These are phyloP conservation scores for Trametes versicolor DNA, from an alignment of 1,284 basidiomycete species.

Conservation along the genomic window DNA sequence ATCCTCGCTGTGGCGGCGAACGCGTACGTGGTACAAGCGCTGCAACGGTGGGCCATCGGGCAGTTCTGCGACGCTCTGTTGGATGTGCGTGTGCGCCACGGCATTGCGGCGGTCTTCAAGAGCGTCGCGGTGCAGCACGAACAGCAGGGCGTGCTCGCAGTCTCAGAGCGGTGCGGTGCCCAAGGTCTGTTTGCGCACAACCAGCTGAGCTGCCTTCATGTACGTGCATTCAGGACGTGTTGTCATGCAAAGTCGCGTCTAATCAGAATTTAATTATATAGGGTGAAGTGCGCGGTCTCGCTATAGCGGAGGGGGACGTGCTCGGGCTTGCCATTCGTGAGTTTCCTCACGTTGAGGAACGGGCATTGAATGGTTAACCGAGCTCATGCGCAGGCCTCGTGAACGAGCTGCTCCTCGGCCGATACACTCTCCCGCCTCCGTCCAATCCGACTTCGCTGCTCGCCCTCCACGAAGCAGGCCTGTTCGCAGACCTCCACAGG, in stretches of 20 bases:
- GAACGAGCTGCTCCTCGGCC: slow-evolving; percentile 47
- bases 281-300: slow-evolving; percentile 50
- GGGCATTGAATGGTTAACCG: not conserved
- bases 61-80: slow-evolving; percentile 44
- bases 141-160: slow-evolving; percentile 41
- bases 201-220: slow-evolving; percentile 49
- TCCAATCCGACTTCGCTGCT: slow-evolving; percentile 43
- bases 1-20: slow-evolving; percentile 53
- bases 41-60: slow-evolving; percentile 40
- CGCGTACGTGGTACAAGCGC: slow-evolving; percentile 51
- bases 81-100: slow-evolving; percentile 49
- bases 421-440: slow-evolving; percentile 43
- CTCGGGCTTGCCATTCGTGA: slow-evolving; percentile 52
- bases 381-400: slow-evolving; percentile 45
- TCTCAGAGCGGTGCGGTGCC: slow-evolving; percentile 59
- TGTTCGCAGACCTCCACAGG: slow-evolving; percentile 44
- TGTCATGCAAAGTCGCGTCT: not conserved
- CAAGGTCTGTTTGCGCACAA: slow-evolving; percentile 58
- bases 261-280: slow-evolving; percentile 26
- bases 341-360: slow-evolving; percentile 27
- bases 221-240: slow-evolving; percentile 38
- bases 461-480: slow-evolving; percentile 47
- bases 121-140: slow-evolving; percentile 46
- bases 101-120: slow-evolving; percentile 54
- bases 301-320: slow-evolving; percentile 57